Evolutionary conservation across 2,329 filamentous ascomycete genomes (phyloP), one percentile per base, ranked within the genome.

Genomic region (Stagonosporopsis cucurbitacearum): DNA sequence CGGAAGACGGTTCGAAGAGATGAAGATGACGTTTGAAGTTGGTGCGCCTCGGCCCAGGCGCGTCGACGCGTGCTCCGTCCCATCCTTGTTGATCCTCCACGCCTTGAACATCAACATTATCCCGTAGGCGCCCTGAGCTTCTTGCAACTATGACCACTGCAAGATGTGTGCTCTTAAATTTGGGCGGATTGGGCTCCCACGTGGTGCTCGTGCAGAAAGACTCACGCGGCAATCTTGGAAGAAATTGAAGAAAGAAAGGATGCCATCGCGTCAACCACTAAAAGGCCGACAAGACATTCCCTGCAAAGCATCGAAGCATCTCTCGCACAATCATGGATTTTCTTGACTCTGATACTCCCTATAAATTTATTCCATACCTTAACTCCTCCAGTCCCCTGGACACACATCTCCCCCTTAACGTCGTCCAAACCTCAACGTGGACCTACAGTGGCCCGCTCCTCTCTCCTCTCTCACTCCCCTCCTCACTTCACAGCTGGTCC

Each of bases 401-500:
- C 15, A 20, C 9, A 13, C 33, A 35, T 2, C 9, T 35, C 23
- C 28, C 51, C 11, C 35, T 62, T 17, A 39, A 26, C 1, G 52
- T 68, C 23, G 49, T 54, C 19, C 60, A 65, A 47, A 63, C 64
- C 13, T 66, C 67, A 36, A 54, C 67, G 32, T 70, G 63, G 66
- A 70, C 63, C 26, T 68, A 70, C 51, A 60, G 54, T 42, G 68
- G 68, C 25, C 67, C 68, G 2, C 50, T 69, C 19, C 63, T 69
- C 30, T 11, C 46, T 0, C 57, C 56, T n/a, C 5, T 25, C 12
- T 28, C 7, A 33, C 36, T 71, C 25, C 66, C 68, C 15, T 20
- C 54, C 0, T 66, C 65, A 15, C 67, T 67, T 36, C 64, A 78
- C 55, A 74, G 78, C 35, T 81, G 80, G 73, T 59, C 71, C 19